Conservation (phyloP, 257 asterid genomes). For the Penstemon barbatus region DNA sequence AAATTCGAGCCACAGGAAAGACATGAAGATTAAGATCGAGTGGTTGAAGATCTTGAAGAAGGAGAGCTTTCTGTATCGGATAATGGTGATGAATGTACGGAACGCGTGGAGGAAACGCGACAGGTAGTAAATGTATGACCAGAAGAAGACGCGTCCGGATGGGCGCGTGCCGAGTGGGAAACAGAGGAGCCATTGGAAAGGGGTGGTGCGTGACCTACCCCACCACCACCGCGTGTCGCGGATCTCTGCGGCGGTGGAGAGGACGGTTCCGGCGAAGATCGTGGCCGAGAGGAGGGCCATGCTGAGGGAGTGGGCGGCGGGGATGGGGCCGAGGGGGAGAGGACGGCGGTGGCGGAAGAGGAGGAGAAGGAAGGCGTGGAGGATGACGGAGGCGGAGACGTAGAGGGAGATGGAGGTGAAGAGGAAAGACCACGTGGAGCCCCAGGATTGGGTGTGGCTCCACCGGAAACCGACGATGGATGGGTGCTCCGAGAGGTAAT, state of each 20-base stretch:
- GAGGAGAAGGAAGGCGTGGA: slow-evolving; percentile 54
- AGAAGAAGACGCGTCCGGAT: slow-evolving; percentile 88
- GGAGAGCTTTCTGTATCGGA: slow-evolving; percentile 48
- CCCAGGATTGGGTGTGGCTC: slow-evolving; percentile 71
- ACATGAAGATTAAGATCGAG: slow-evolving; percentile 61
- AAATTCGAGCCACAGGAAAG: slow-evolving; percentile 88
- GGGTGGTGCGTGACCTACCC: slow-evolving; percentile 65
- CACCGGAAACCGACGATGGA: slow-evolving; percentile 75
- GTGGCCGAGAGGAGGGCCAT: slow-evolving; percentile 75
- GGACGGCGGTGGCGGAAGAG: slow-evolving; percentile 54
- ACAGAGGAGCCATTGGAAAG: slow-evolving; percentile 82
- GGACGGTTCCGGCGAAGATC: slow-evolving; percentile 67
- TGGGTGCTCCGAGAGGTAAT: slow-evolving; percentile 80
- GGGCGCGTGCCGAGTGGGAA: slow-evolving; percentile 89
- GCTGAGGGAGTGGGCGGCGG: slow-evolving; percentile 73
- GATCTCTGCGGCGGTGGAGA: slow-evolving; percentile 82
- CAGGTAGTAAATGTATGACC: slow-evolving; percentile 82
- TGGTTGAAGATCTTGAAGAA: slow-evolving; percentile 56
- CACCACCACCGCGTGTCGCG: slow-evolving; percentile 86
- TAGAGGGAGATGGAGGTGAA: slow-evolving; percentile 65
- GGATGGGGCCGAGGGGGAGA: slow-evolving; percentile 67
- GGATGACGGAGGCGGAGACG: slow-evolving; percentile 44
- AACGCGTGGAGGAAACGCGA: slow-evolving; percentile 76
- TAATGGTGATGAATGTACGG: slow-evolving; percentile 50
- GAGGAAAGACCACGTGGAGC: slow-evolving; percentile 78